These are phyloP conservation scores for Acer negundo DNA, from an alignment of 345 rosid genomes.

Conservation along the genomic window DNA sequence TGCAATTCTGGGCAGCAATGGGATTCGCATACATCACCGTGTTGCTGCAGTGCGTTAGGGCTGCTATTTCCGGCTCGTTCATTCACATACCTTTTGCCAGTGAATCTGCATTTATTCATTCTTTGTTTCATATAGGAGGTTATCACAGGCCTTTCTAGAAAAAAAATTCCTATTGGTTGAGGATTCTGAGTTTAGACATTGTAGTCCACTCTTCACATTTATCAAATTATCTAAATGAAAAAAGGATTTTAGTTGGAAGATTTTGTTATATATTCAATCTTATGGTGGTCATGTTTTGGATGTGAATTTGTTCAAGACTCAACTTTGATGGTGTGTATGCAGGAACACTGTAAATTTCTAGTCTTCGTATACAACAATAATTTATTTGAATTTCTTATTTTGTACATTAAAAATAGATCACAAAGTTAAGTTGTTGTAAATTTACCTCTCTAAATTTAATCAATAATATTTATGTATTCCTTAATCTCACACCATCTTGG, in stretches of 20 bases:
- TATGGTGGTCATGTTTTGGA: neutral
- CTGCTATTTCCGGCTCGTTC: conserved; percentile 70
- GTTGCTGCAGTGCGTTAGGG: conserved; percentile 62
- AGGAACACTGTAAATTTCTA: no score
- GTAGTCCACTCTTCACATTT: neutral
- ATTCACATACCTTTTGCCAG: conserved; percentile 60
- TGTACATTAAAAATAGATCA: no score
- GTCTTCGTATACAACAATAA: no score
- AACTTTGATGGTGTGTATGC: no score
- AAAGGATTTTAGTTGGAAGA: neutral
- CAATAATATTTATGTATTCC: no score
- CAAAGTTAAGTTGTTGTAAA: no score
- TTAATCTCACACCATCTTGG: no score
- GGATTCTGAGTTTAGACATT: neutral
- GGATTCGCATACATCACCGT: conserved; percentile 58
- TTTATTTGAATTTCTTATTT: no score
- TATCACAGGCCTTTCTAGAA: conserved; percentile 42
- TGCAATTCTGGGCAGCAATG: conserved; percentile 69
- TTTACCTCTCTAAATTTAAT: no score
- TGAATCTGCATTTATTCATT: conserved; percentile 76
- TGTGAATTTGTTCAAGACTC: no score
- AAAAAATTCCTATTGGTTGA: neutral
- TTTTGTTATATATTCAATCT: neutral
- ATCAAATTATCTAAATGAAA: neutral
- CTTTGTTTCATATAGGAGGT: conserved; percentile 61